Evolutionary conservation across 2,329 filamentous ascomycete species (phyloP).

Genomic region (Neonectria punicea): DNA sequence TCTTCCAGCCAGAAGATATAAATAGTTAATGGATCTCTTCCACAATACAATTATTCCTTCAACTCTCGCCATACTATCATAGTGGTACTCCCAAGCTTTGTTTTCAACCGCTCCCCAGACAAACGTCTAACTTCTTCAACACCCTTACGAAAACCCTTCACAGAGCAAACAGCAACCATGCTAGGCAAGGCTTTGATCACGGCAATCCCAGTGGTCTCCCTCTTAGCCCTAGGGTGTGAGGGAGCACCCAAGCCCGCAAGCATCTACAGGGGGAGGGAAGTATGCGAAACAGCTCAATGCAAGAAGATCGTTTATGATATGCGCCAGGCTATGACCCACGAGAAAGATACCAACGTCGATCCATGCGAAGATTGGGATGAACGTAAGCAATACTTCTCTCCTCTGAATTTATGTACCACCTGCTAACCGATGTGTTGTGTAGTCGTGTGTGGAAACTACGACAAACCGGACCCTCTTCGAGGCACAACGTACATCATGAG

Average conservation of each 20-base stretch:
- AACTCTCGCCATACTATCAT: neutral
- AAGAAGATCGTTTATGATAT: slow-evolving; percentile 5
- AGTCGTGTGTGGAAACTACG: slow-evolving; percentile 26
- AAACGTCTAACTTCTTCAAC: neutral
- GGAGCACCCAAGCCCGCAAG: neutral
- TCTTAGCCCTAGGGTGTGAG: neutral
- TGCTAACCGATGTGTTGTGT: neutral
- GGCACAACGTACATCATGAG: neutral
- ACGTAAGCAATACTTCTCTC: slow-evolving; percentile 15
- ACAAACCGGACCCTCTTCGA: neutral
- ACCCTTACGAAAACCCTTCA: neutral
- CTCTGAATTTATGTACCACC: neutral
- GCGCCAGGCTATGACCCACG: neutral
- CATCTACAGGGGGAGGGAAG: neutral
- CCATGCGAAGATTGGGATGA: slow-evolving; percentile 33
- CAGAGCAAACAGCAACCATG: neutral
- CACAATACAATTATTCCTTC: neutral
- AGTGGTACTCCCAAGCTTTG: neutral
- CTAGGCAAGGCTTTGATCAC: neutral
- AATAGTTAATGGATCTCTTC: neutral
- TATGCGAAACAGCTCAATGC: slow-evolving; percentile 17
- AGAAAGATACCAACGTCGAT: neutral
- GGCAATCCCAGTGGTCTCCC: neutral
- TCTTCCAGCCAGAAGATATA: neutral
- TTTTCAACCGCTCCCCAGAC: neutral